Conservation (phyloP, 305 asterid species). For the Fraxinus albicans region DNA sequence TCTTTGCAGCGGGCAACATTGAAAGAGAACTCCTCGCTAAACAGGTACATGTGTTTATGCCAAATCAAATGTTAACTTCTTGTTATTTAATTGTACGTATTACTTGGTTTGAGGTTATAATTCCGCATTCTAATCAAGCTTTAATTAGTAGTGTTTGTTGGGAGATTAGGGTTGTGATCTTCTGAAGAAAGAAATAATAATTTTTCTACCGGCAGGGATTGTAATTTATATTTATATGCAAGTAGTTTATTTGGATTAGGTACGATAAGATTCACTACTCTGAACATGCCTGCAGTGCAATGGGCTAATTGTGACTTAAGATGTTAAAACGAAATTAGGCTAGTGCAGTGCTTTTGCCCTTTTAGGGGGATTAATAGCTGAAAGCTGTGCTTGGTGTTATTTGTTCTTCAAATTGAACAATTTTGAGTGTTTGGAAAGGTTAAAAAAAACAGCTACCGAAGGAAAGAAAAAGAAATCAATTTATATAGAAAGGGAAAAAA, state of each 20-base stretch:
- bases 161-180: neutral
- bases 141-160: neutral
- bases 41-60: constrained; percentile 47
- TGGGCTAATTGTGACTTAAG: neutral
- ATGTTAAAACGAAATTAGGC: neutral
- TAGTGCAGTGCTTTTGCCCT: neutral
- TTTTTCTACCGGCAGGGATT: neutral
- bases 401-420: neutral
- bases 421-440: neutral
- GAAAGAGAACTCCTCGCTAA: constrained; percentile 86
- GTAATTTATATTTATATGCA: neutral
- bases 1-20: constrained; percentile 71
- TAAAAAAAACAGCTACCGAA: neutral
- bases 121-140: neutral
- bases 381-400: neutral
- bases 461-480: neutral
- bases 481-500: neutral
- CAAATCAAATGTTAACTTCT: neutral
- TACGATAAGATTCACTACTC: neutral
- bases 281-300: neutral
- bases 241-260: neutral
- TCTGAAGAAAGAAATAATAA: neutral
- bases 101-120: neutral
- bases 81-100: neutral
- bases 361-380: neutral